Evolutionary conservation across 352 stramenopile genomes (phyloP), one percentile per base, ranked within the genome.

Genomic region (Phytophthora kernoviae): DNA sequence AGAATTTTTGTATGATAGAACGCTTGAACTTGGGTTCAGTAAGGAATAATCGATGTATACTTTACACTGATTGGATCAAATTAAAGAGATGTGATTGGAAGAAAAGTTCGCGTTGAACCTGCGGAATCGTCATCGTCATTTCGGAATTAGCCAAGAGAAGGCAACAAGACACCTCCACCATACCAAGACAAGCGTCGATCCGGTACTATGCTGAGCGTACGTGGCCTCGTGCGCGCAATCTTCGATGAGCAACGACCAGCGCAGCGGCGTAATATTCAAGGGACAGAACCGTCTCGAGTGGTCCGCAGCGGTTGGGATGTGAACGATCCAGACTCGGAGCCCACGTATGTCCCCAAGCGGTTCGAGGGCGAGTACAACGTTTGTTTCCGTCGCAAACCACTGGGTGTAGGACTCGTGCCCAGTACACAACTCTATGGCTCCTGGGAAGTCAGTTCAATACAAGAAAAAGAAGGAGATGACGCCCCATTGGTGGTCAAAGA

Each of bases 401-500:
- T 93, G 18, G 84, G 84, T 14, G 74, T 93, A 48, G 84, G 81
- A 9, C 81, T 93, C 58, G 81, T 93, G 58, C 84, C 84, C 15
- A 90, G 78, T 56, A 89, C 84, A 53, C 84, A 91, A 54, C 74
- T 93, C 37, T 93, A 93, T 56, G 84, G 84, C 1, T 75, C 79
- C 15, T 93, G 84, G 84, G 84, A 93, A 48, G 77, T 91, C 56
- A 88, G 77, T 20, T 87, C 78, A 1, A 56, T 81, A 26, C 68
- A 72, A 33, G 49, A 66, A 14, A 41, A 41, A 1, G 43, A 64
- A 33, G 36, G 22, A 4, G 40, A 62, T 2, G 43, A 70, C 11
- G 39, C 40, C 12, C 30, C 33, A 11, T 32, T 58, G 24, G 44
- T 41, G 11, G 15, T 32, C 9, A 47, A 54, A 36, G 27, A 70